phyloP scores from a whole-genome alignment of 2,329 filamentous ascomycete species.

The Aspergillus udagawae region DNA sequence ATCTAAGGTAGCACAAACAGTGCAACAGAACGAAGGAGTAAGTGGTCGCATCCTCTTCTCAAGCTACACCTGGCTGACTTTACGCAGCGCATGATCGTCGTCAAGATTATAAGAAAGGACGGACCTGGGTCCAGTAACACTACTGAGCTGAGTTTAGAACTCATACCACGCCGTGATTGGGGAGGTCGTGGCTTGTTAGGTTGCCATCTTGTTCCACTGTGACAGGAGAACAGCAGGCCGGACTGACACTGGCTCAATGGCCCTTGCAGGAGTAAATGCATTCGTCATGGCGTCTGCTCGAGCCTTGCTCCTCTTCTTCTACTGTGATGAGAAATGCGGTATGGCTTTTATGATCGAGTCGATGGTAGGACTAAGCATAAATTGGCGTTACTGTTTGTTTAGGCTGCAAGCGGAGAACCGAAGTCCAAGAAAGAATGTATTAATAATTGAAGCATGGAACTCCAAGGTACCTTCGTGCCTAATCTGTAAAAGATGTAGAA shows the following conservation, averaged over 20 bases:
- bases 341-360: slow-evolving; percentile 13
- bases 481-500: background rate
- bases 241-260: background rate
- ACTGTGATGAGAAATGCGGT: slow-evolving; percentile 15
- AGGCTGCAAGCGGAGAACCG: background rate
- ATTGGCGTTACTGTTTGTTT: slow-evolving; percentile 8
- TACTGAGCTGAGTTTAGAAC: slow-evolving; percentile 61
- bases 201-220: slow-evolving; percentile 82
- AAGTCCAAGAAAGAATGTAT: background rate
- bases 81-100: slow-evolving; percentile 62
- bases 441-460: background rate
- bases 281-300: background rate
- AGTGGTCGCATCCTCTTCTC: slow-evolving; percentile 30
- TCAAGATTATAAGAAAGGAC: slow-evolving; percentile 58
- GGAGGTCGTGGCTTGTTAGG: slow-evolving; percentile 85
- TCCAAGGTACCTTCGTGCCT: background rate
- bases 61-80: slow-evolving; percentile 2
- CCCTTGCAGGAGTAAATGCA: background rate
- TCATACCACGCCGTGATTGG: slow-evolving; percentile 79
- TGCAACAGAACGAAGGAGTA: slow-evolving; percentile 86
- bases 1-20: slow-evolving; percentile 79
- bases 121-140: slow-evolving; percentile 41
- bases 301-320: background rate
- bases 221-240: slow-evolving; percentile 24
- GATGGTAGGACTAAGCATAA: slow-evolving; percentile 1